Conservation (phyloP, 257 asterid genomes). For the Capsicum chinense region DNA sequence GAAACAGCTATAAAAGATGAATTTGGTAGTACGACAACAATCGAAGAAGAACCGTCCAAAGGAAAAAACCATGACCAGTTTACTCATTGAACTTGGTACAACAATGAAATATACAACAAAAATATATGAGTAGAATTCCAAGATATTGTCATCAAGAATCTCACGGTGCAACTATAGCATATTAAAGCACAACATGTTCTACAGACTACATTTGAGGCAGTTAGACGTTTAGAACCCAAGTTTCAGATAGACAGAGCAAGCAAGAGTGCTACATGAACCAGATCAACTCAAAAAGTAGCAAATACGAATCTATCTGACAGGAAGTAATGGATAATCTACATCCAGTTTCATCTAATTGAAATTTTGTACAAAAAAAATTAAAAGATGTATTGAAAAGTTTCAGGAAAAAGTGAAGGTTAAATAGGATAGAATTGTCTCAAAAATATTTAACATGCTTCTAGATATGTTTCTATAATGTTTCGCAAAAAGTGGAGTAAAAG, state of each 20-base stretch:
- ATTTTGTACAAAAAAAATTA: background rate
- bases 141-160: background rate
- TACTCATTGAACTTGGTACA: slow-evolving; percentile 1
- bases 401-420: background rate
- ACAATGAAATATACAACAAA: slow-evolving; percentile 15
- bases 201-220: background rate
- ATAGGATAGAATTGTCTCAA: background rate
- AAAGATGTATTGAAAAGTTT: background rate
- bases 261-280: background rate
- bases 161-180: background rate
- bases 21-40: too few species aligned
- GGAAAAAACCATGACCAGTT: background rate
- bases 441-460: background rate
- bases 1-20: too few species aligned
- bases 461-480: background rate
- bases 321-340: background rate
- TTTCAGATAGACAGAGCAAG: background rate
- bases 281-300: background rate
- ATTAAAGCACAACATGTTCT: background rate
- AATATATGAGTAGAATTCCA: background rate
- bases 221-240: background rate
- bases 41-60: background rate
- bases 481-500: background rate
- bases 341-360: background rate
- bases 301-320: slow-evolving; percentile 1